These are phyloP conservation scores for Torulaspora franciscae DNA, from an alignment of 805 yeast species.

Conservation along the genomic window DNA sequence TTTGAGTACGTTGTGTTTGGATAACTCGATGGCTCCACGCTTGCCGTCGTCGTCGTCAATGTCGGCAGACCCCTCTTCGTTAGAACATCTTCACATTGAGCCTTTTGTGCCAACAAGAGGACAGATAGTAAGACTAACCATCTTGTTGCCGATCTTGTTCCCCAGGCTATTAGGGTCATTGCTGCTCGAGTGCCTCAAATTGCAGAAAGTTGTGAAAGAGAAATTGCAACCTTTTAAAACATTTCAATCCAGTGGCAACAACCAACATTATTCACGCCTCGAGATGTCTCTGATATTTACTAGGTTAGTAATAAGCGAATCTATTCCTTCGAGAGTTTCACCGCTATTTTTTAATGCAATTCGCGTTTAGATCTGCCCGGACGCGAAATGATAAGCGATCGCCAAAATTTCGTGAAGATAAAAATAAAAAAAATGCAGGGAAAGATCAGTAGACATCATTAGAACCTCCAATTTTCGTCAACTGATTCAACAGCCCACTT, in stretches of 20 bases:
- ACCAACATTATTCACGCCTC: not conserved
- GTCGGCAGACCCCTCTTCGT: constrained; percentile 4
- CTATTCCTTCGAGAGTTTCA: not conserved
- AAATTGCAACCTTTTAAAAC: not conserved
- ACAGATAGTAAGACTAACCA: not conserved
- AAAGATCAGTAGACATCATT: constrained; percentile 8
- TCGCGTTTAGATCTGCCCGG: not conserved
- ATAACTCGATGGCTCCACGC: not conserved
- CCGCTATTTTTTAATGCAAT: not conserved
- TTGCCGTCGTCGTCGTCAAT: not conserved
- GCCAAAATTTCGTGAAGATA: not conserved
- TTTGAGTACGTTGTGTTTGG: constrained; percentile 7
- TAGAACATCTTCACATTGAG: not conserved
- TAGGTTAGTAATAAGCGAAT: not conserved
- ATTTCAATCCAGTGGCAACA: not conserved
- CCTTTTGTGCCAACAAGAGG: not conserved
- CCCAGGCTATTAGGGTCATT: not conserved
- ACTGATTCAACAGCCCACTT: constrained; percentile 93
- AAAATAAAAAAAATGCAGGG: not conserved
- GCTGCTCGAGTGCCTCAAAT: not conserved
- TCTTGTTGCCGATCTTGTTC: not conserved
- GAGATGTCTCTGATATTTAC: not conserved
- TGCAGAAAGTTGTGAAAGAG: not conserved
- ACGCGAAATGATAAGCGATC: not conserved
- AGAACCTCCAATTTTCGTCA: constrained; percentile 84